Base-by-base conservation (phyloP, 139 green algal genomes). In the Picochlorum sp. region DNA sequence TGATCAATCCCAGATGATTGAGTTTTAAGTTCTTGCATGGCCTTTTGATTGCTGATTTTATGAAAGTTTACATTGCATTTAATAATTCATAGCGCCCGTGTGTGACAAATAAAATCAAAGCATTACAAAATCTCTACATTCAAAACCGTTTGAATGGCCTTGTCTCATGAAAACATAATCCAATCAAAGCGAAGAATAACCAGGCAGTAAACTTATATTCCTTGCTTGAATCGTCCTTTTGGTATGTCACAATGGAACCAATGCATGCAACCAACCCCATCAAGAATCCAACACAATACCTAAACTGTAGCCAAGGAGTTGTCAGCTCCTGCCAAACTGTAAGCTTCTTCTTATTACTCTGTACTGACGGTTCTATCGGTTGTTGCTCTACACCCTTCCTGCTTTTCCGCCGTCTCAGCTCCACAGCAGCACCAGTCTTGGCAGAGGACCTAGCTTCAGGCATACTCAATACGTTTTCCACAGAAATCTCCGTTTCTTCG, bases 1-100 rank as follows among this genome's bases (percentile, higher is more conserved):
- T 70, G 52, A 41, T 1, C 49, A 69, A 3, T 81, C 89, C 21
- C 65, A 83, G 26, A 78, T 81, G 37, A 69, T 90, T 45, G 57
- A 78, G 23, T 88, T 88, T 64, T 92, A 13, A 54, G 15, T 26
- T 30, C 28, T 30, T 30, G 4, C 28, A 30, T 30, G 28, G 28
- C 28, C 4, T 4, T 30, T 30, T 30, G 28, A 30, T 30, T 30
- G 4, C 28, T 30, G 28, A 30, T 30, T 30, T 30, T 7, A 30
- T 30, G 28, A 30, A 30, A 30, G 28, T 30, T 30, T 30, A 30
- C 28, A 30, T 30, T 30, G 28, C 28, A 30, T 30, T 30, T 30
- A 30, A 30, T 30, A 30, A 30, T 30, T 30, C 28, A 30, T 30
- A 30, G 28, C 28, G 28, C 28, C 28, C 4, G 4, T 30, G 28